Evolutionary conservation across 1,284 basidiomycete genomes (phyloP).

Genomic region (Irpex sp.): DNA sequence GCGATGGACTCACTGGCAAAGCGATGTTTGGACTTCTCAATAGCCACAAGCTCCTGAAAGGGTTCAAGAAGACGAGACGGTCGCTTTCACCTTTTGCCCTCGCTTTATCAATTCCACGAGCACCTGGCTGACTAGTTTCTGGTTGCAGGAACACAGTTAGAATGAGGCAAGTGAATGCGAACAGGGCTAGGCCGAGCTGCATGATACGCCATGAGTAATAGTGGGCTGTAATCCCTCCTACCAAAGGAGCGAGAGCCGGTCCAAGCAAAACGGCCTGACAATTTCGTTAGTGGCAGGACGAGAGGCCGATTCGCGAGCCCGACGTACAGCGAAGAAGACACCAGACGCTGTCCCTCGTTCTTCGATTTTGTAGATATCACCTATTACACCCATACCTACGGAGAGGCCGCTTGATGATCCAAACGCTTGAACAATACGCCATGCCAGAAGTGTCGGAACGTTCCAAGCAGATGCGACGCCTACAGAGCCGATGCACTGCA

Average conservation of each 20-base stretch:
- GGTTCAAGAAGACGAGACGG: slow-evolving; percentile 51
- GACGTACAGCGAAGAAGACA: slow-evolving; percentile 36
- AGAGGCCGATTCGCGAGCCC: neutral
- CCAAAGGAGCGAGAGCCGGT: slow-evolving; percentile 27
- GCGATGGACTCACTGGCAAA: slow-evolving; percentile 38
- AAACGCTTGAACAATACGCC: slow-evolving; percentile 60
- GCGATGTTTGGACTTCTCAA: slow-evolving; percentile 56
- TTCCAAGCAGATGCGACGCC: slow-evolving; percentile 49
- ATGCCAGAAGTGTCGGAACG: slow-evolving; percentile 50
- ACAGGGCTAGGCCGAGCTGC: slow-evolving; percentile 47
- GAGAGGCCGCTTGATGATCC: slow-evolving; percentile 39
- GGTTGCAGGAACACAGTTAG: slow-evolving; percentile 54
- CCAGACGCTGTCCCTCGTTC: slow-evolving; percentile 42
- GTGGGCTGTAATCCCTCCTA: slow-evolving; percentile 40
- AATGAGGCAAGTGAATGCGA: slow-evolving; percentile 40
- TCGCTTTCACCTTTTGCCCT: slow-evolving; percentile 19
- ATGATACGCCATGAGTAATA: slow-evolving; percentile 68
- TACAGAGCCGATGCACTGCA: slow-evolving; percentile 55
- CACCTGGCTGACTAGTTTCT: slow-evolving; percentile 61
- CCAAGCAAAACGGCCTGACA: slow-evolving; percentile 25
- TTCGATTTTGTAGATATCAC: slow-evolving; percentile 39
- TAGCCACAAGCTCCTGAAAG: slow-evolving; percentile 46
- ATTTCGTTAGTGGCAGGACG: neutral
- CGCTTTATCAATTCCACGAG: slow-evolving; percentile 42
- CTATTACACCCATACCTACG: slow-evolving; percentile 42